A percentile compares a stretch with the other conserved stretches of the same genome.
These are phyloP conservation scores for Cucumis sativus DNA, from an alignment of 306 rosid genomes.

Conservation along the genomic window Cucumber_9930_V3 NC_026655.2:4635001-4635500, in stretches of 20 bases:
- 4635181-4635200: not conserved
- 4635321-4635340: slow-evolving; percentile 97
- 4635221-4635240: not conserved
- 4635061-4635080: not conserved
- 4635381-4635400: slow-evolving; percentile 85
- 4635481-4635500: slow-evolving; percentile 14
- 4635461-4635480: slow-evolving; percentile 24
- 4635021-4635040: not conserved
- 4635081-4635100: not conserved
- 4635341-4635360: slow-evolving; percentile 91
- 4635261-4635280: not conserved
- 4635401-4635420: slow-evolving; percentile 94
- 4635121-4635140: not conserved
- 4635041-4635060: not conserved
- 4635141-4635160: not conserved
- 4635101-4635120: not conserved
- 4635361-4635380: slow-evolving; percentile 92
- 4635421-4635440: slow-evolving; percentile 99
- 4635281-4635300: slow-evolving; percentile 55
- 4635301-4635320: slow-evolving; percentile 98
- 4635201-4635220: not conserved
- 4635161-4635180: too few relatives aligned
- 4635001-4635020: not conserved
- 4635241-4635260: not conserved
- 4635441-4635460: slow-evolving; percentile 84